Percentiles rank a stretch among this genome's conserved stretches.
Conservation (phyloP, 257 asterid species). For the Catharanthus roseus region DNA sequence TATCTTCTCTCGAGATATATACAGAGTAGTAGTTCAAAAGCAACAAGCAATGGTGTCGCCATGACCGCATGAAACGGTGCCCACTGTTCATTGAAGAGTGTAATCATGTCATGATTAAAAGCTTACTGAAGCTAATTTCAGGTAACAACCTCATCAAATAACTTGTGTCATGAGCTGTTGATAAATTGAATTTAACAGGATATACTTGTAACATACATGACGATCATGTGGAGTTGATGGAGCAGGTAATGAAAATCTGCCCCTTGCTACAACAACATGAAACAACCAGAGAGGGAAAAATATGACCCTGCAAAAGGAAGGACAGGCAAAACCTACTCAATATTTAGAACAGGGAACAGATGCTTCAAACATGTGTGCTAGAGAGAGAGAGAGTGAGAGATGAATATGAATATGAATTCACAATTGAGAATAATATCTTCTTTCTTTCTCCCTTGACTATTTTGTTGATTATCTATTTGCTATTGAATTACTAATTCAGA, state of each 20-base stretch:
- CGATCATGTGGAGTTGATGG: conserved; percentile 96
- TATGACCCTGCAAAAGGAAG: conserved; percentile 51
- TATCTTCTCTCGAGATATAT: conserved; percentile 58
- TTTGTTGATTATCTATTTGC: background rate
- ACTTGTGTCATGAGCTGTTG: background rate
- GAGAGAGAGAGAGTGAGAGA: background rate
- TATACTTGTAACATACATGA: conserved; percentile 45
- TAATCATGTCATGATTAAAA: conserved; percentile 15
- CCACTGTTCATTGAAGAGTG: conserved; percentile 62
- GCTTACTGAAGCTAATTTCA: conserved; percentile 6
- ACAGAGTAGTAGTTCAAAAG: conserved; percentile 92
- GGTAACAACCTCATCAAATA: background rate
- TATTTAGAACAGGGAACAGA: background rate
- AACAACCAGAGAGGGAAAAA: conserved; percentile 88
- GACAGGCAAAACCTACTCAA: conserved; percentile 6
- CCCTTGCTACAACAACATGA: conserved; percentile 92
- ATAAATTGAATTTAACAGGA: conserved; percentile 6
- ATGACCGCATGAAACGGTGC: conserved; percentile 86
- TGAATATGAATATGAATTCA: background rate
- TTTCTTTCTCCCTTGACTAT: no score
- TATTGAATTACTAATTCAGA: background rate
- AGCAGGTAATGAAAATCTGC: conserved; percentile 97
- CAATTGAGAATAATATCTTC: background rate
- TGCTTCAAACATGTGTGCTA: background rate
- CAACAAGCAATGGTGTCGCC: conserved; percentile 84